Evolutionary conservation across 2,329 filamentous ascomycete species (phyloP).

Genomic region (Phyllosticta citribraziliensis): DNA sequence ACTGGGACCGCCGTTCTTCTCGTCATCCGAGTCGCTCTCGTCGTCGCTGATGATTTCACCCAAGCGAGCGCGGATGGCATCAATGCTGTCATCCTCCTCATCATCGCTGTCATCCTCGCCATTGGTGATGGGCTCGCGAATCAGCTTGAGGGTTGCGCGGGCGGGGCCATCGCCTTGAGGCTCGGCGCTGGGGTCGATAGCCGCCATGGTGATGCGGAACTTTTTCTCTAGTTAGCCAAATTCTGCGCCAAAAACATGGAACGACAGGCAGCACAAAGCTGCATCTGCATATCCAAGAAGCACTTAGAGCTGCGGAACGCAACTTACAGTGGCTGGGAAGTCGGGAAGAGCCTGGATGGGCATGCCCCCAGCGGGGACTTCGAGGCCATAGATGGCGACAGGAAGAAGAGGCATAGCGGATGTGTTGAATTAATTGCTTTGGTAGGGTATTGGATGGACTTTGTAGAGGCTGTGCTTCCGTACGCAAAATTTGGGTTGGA

Average conservation of each 20-base stretch:
- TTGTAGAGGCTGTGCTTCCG: neutral
- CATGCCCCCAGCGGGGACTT: slow-evolving; percentile 77
- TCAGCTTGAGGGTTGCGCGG: slow-evolving; percentile 82
- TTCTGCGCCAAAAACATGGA: slow-evolving; percentile 1
- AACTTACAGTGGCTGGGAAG: slow-evolving; percentile 76
- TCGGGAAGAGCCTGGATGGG: slow-evolving; percentile 70
- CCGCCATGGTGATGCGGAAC: slow-evolving; percentile 98
- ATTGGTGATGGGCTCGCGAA: slow-evolving; percentile 59
- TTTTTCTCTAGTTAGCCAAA: slow-evolving; percentile 28
- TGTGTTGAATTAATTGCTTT: neutral
- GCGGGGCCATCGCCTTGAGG: slow-evolving; percentile 36
- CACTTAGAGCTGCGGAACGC: too few relatives aligned
- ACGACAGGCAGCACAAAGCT: neutral
- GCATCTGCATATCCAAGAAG: neutral
- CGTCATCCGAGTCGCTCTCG: slow-evolving; percentile 45
- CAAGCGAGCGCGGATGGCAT: slow-evolving; percentile 29
- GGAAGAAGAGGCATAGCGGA: slow-evolving; percentile 32
- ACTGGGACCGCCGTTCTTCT: slow-evolving; percentile 80
- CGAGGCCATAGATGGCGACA: slow-evolving; percentile 84
- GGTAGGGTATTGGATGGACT: slow-evolving; percentile 6
- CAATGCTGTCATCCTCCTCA: slow-evolving; percentile 36
- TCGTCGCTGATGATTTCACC: slow-evolving; percentile 27
- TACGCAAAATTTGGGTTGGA: neutral
- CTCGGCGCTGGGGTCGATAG: slow-evolving; percentile 78
- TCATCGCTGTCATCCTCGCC: slow-evolving; percentile 52